phyloP scores from a whole-genome alignment of 805 yeast species.

The Pichia phayaonensis region DNA sequence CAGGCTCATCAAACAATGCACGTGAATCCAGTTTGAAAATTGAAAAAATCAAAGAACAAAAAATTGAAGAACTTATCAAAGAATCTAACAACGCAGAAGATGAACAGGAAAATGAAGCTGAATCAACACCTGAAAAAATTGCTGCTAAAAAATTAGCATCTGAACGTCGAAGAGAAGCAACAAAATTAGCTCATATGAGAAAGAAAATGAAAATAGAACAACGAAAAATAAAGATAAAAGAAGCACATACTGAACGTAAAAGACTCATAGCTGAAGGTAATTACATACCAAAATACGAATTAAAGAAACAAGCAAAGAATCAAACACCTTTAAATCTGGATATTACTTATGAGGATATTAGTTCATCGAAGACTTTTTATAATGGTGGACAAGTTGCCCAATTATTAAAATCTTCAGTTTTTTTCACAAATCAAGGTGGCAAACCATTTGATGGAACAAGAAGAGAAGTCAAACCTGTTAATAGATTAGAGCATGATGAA shows the following conservation, averaged over 20 bases:
- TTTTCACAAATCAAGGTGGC: slow-evolving; percentile 20
- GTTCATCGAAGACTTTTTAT: slow-evolving; percentile 12
- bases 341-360: background rate
- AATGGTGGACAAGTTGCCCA: slow-evolving; percentile 15
- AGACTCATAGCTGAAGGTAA: slow-evolving; percentile 1
- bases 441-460: slow-evolving; percentile 13
- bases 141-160: slow-evolving; percentile 3
- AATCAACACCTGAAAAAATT: slow-evolving; percentile 5
- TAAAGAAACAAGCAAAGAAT: background rate
- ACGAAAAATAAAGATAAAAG: background rate
- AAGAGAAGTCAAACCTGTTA: slow-evolving; percentile 18
- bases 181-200: background rate
- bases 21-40: slow-evolving; percentile 8
- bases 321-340: background rate
- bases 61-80: background rate
- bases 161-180: background rate
- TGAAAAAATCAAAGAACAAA: slow-evolving; percentile 9
- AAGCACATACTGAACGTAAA: background rate
- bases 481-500: slow-evolving; percentile 12
- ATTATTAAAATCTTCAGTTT: slow-evolving; percentile 21
- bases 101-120: background rate
- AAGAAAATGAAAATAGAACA: background rate
- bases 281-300: background rate
- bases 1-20: background rate
- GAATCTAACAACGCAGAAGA: background rate